These are phyloP conservation scores for Paramecium bursaria DNA, from an alignment of 73 alveolate genomes.

Conservation along the genomic window DNA sequence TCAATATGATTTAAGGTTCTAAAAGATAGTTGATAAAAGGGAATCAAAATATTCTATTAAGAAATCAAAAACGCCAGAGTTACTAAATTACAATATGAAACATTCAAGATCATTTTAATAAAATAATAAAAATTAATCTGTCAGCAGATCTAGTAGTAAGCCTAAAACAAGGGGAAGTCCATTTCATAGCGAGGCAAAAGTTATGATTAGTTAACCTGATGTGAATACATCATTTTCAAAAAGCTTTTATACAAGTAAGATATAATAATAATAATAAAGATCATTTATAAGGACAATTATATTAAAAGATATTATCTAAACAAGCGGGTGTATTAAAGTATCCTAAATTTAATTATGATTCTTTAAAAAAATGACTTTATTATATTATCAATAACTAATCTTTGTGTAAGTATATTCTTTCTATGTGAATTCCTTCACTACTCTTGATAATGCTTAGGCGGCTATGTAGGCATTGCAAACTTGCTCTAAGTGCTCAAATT, in stretches of 20 bases:
- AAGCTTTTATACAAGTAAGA: slow-evolving; percentile 49
- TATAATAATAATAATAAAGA: too few species aligned
- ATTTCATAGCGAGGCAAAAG: slow-evolving; percentile 31
- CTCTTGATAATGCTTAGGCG: too few species aligned
- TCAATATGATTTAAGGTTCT: background rate
- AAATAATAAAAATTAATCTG: slow-evolving; percentile 25
- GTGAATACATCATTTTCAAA: slow-evolving; percentile 33
- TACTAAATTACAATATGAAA: slow-evolving; percentile 19
- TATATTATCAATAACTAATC: too few species aligned
- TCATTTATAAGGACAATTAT: too few species aligned
- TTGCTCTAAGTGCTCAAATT: too few species aligned
- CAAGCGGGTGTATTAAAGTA: too few species aligned
- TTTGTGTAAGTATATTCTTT: too few species aligned
- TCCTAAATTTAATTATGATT: too few species aligned
- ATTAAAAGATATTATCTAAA: too few species aligned
- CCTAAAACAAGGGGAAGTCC: slow-evolving; percentile 62
- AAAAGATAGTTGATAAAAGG: background rate
- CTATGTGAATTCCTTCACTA: too few species aligned
- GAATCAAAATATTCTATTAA: background rate
- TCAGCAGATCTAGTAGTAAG: slow-evolving; percentile 35
- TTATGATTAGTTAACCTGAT: slow-evolving; percentile 48
- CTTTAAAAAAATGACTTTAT: too few species aligned
- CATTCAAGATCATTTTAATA: slow-evolving; percentile 28
- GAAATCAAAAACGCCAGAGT: slow-evolving; percentile 54
- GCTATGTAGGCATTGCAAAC: too few species aligned